A percentile compares a stretch with the other conserved stretches of the same genome.
Evolutionary conservation across 2,329 filamentous ascomycete species (phyloP).

Genomic region (Colletotrichum tamarilloi): DNA sequence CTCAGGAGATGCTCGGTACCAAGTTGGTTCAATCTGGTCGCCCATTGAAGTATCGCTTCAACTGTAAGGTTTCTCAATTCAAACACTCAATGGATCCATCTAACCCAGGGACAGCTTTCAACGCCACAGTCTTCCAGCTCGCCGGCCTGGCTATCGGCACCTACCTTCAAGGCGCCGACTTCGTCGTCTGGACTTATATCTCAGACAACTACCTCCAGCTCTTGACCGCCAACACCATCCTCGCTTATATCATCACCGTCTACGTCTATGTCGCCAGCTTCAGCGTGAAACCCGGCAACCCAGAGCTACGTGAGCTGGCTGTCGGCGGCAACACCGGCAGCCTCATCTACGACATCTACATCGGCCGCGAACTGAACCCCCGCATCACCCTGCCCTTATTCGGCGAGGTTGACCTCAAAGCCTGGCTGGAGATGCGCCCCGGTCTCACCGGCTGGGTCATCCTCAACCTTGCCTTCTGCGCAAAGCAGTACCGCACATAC

Average conservation of each 20-base stretch:
- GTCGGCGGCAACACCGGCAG: slow-evolving; percentile 75
- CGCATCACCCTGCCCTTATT: slow-evolving; percentile 72
- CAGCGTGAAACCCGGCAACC: slow-evolving; percentile 70
- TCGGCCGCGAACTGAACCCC: slow-evolving; percentile 80
- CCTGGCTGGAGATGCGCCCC: slow-evolving; percentile 76
- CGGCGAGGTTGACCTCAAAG: slow-evolving; percentile 77
- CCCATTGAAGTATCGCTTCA: slow-evolving; percentile 82
- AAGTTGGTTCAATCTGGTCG: slow-evolving; percentile 73
- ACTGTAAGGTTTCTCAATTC: slow-evolving; percentile 56
- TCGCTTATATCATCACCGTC: slow-evolving; percentile 67
- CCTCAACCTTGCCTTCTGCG: slow-evolving; percentile 74
- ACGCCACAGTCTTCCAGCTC: slow-evolving; percentile 26
- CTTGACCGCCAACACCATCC: slow-evolving; percentile 73
- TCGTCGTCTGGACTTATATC: slow-evolving; percentile 77
- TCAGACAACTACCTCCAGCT: slow-evolving; percentile 77
- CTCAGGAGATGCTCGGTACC: slow-evolving; percentile 73
- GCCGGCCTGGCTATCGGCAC: slow-evolving; percentile 62
- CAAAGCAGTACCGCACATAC: slow-evolving; percentile 76
- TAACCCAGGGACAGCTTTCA: slow-evolving; percentile 1
- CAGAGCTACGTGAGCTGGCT: slow-evolving; percentile 71
- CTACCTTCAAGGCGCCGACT: slow-evolving; percentile 71
- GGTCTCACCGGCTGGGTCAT: slow-evolving; percentile 78
- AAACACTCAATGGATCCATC: background rate
- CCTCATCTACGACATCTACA: slow-evolving; percentile 80
- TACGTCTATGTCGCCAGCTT: slow-evolving; percentile 76